These are phyloP conservation scores for Podospora pseudopauciseta DNA, from an alignment of 495 filamentous ascomycete species.

Conservation along the genomic window DNA sequence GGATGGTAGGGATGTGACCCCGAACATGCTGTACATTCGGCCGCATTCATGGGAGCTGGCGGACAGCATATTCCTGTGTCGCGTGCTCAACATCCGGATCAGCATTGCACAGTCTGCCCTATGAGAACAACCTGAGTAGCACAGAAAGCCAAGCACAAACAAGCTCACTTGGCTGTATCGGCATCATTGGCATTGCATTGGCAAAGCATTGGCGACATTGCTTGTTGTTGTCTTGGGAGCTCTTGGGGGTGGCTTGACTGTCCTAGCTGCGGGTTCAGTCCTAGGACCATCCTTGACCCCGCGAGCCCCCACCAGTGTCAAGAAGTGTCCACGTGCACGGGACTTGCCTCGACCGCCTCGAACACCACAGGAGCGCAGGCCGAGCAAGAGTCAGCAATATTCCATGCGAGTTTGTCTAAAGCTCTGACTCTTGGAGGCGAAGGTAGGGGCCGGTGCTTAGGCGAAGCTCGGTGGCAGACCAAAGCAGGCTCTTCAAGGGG, in stretches of 20 bases:
- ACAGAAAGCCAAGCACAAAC: not conserved
- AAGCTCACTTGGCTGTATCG: not conserved
- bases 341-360: not conserved
- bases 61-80: not conserved
- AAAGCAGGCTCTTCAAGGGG: not conserved
- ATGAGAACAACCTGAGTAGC: not conserved
- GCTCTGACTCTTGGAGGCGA: not conserved
- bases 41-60: not conserved
- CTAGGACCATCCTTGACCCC: not conserved
- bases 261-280: not conserved
- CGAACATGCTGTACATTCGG: not conserved
- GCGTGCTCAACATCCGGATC: not conserved
- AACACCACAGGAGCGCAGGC: not conserved
- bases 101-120: not conserved
- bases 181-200: not conserved
- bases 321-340: not conserved
- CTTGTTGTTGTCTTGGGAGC: not conserved
- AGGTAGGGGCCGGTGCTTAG: not conserved
- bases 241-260: not conserved
- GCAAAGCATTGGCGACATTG: not conserved
- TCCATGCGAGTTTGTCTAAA: not conserved
- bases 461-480: not conserved
- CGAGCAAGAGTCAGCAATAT: not conserved
- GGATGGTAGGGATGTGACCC: not conserved
- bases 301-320: not conserved